These are phyloP conservation scores for Ceratopteris richardii DNA, from an alignment of 75 land plant genomes.

Conservation along the genomic window DNA sequence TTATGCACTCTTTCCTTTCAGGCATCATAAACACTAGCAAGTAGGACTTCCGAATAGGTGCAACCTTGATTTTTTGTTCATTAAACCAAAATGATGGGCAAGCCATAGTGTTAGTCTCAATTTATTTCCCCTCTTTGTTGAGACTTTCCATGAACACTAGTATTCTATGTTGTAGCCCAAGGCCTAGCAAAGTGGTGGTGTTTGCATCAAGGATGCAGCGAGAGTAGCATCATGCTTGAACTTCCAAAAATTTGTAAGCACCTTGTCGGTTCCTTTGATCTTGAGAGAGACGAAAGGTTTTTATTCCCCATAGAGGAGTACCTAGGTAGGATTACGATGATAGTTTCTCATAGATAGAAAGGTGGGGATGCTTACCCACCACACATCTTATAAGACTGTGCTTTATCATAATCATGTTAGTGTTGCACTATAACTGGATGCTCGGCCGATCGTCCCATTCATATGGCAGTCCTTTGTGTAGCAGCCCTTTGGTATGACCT, in stretches of 20 bases:
- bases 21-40: too few species aligned
- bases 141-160: constrained; percentile 42
- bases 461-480: too few species aligned
- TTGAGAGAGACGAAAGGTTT: constrained; percentile 47
- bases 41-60: constrained; percentile 49
- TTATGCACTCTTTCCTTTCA: too few species aligned
- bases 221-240: constrained; percentile 21
- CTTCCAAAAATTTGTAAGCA: constrained; percentile 61
- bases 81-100: constrained; percentile 48
- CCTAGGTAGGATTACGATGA: too few species aligned
- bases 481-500: too few species aligned
- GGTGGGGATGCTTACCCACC: too few species aligned
- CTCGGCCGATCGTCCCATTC: too few species aligned
- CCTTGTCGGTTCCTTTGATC: constrained; percentile 57
- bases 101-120: constrained; percentile 66
- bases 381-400: too few species aligned
- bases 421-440: too few species aligned
- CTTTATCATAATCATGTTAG: too few species aligned
- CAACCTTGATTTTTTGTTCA: constrained; percentile 44
- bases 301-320: constrained; percentile 27
- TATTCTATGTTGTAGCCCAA: constrained; percentile 73
- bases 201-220: constrained; percentile 31
- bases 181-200: constrained; percentile 80
- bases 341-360: too few species aligned
- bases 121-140: constrained; percentile 48